Percentiles rank a stretch among this genome's conserved stretches.
Evolutionary conservation across 768 basidiomycete genomes (phyloP).

Genomic region (Podaxis mareebaensis): DNA sequence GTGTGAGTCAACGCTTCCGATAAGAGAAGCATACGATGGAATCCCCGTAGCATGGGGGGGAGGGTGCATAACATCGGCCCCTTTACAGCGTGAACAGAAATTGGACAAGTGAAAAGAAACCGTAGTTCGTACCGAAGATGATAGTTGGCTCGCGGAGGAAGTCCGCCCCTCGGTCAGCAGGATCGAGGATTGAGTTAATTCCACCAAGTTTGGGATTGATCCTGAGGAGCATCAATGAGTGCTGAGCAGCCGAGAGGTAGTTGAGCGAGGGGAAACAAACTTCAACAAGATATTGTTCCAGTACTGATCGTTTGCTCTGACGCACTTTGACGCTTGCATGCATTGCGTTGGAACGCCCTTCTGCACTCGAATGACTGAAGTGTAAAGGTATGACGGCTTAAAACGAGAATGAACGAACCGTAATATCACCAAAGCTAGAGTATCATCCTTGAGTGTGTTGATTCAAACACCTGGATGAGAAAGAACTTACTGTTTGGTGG

Average conservation of each 20-base stretch:
- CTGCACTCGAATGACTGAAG: slow-evolving; percentile 32
- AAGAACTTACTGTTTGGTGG: slow-evolving; percentile 72
- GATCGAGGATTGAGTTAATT: slow-evolving; percentile 73
- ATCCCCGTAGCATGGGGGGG: slow-evolving; percentile 76
- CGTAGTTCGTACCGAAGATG: slow-evolving; percentile 16
- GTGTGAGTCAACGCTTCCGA: slow-evolving; percentile 77
- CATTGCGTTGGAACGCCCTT: slow-evolving; percentile 83
- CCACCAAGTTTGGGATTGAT: slow-evolving; percentile 86
- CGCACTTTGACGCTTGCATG: slow-evolving; percentile 63
- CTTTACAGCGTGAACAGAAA: slow-evolving; percentile 29
- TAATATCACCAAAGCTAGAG: slow-evolving; percentile 65
- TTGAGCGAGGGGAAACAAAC: slow-evolving; percentile 38
- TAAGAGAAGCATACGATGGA: slow-evolving; percentile 80
- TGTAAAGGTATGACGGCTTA: not conserved
- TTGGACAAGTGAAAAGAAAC: not conserved
- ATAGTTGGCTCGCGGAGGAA: slow-evolving; percentile 74
- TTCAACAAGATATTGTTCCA: slow-evolving; percentile 82
- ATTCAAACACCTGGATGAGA: not conserved
- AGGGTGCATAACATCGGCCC: slow-evolving; percentile 84
- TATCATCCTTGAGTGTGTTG: not conserved
- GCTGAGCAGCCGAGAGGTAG: not conserved
- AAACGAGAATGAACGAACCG: slow-evolving; percentile 20
- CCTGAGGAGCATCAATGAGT: slow-evolving; percentile 34
- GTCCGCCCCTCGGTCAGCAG: slow-evolving; percentile 44
- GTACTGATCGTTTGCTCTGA: slow-evolving; percentile 69